A percentile compares a stretch with the other conserved stretches of the same genome.
These are phyloP conservation scores for Chenopodium berlandieri DNA, from an alignment of 148 eudicot species.

Conservation along the genomic window DNA sequence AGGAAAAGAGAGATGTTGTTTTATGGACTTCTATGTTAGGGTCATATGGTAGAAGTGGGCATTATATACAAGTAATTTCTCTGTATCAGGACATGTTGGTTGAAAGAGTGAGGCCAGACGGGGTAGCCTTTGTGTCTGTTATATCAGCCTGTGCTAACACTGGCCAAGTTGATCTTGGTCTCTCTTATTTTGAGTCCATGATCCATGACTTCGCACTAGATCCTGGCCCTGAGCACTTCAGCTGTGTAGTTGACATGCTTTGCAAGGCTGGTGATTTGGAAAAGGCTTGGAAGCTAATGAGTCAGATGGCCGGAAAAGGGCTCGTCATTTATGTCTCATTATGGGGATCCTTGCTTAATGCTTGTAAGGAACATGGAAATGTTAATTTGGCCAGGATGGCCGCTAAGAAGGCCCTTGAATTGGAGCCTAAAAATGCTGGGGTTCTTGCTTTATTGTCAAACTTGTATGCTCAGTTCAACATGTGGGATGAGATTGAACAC, in stretches of 20 bases:
- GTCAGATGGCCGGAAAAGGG: slow-evolving; percentile 37
- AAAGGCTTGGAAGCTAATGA: slow-evolving; percentile 56
- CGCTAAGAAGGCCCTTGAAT: slow-evolving; percentile 62
- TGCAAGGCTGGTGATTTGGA: slow-evolving; percentile 77
- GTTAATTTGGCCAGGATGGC: slow-evolving; percentile 56
- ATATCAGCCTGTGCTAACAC: slow-evolving; percentile 68
- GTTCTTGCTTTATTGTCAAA: slow-evolving; percentile 55
- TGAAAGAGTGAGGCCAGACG: slow-evolving; percentile 60
- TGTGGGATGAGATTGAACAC: slow-evolving; percentile 60
- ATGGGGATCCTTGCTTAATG: slow-evolving; percentile 73
- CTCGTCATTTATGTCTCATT: slow-evolving; percentile 37
- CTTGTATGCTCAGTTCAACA: slow-evolving; percentile 53
- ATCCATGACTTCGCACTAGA: slow-evolving; percentile 41
- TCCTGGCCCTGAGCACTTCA: slow-evolving; percentile 63
- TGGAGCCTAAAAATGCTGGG: slow-evolving; percentile 63
- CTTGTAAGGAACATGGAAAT: slow-evolving; percentile 58
- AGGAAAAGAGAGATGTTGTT: slow-evolving; percentile 49
- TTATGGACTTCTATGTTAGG: slow-evolving; percentile 81
- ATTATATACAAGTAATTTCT: slow-evolving; percentile 38
- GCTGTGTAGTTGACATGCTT: slow-evolving; percentile 62
- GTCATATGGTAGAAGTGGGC: slow-evolving; percentile 59
- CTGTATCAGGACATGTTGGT: slow-evolving; percentile 53
- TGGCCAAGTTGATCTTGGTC: slow-evolving; percentile 63
- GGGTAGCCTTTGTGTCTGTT: slow-evolving; percentile 57
- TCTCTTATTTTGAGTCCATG: slow-evolving; percentile 58